Percentiles rank a stretch among this genome's conserved stretches.
phyloP scores from a whole-genome alignment of 129 eudicot species.

The Cynara cardunculus region DNA sequence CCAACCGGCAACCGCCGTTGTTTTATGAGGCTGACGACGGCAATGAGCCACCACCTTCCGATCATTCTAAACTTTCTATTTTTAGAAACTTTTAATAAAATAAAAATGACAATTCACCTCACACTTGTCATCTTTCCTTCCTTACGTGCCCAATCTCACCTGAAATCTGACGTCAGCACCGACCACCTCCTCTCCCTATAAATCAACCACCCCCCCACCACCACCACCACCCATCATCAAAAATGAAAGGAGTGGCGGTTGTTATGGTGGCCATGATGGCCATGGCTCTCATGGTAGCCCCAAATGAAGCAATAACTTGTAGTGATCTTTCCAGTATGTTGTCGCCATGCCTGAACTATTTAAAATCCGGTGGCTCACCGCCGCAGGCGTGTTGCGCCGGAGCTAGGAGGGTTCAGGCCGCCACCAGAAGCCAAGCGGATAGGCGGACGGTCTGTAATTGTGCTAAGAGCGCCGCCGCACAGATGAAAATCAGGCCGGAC shows the following conservation, averaged over 20 bases:
- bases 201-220: background rate
- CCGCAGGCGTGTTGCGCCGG: conserved; percentile 35
- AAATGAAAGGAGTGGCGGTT: conserved; percentile 38
- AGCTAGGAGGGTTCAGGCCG: conserved; percentile 22
- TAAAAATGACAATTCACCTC: background rate
- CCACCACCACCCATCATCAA: background rate
- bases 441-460: conserved; percentile 49
- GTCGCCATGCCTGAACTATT: conserved; percentile 44
- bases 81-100: conserved; percentile 3
- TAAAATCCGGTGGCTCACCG: conserved; percentile 35
- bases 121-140: conserved; percentile 23
- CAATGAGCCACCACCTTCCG: background rate
- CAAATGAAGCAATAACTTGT: conserved; percentile 40
- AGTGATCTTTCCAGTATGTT: conserved; percentile 21
- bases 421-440: conserved; percentile 26
- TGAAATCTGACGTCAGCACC: conserved; percentile 21
- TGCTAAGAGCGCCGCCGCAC: conserved; percentile 37
- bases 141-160: conserved; percentile 21
- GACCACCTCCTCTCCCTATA: conserved; percentile 16
- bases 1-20: background rate
- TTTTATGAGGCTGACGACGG: conserved; percentile 3
- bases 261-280: conserved; percentile 30
- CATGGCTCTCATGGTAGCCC: conserved; percentile 28
- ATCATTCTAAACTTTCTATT: conserved; percentile 7
- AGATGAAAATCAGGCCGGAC: conserved; percentile 21